phyloP scores from a whole-genome alignment of 345 rosid species.

The Capsella bursapastoris region DNA sequence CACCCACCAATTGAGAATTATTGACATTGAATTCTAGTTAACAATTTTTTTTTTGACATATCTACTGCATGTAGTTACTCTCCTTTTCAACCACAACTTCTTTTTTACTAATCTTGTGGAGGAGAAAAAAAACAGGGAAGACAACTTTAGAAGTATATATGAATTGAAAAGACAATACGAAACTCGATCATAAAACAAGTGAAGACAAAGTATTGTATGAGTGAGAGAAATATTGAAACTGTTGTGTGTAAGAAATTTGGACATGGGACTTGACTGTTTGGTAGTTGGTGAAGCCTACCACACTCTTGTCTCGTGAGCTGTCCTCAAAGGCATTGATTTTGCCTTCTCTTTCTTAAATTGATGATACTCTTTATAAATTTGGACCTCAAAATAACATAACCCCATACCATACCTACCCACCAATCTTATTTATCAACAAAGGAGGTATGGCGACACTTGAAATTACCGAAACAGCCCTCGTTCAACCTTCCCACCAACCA shows the following conservation, averaged over 20 bases:
- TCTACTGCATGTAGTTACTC: neutral
- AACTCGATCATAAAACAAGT: neutral
- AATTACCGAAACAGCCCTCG: constrained; percentile 51
- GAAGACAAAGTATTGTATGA: neutral
- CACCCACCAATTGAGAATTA: neutral
- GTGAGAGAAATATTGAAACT: neutral
- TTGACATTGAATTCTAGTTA: neutral
- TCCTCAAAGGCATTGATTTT: constrained; percentile 33
- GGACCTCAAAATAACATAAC: constrained; percentile 19
- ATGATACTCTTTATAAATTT: constrained; percentile 3
- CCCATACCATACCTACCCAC: constrained; percentile 1
- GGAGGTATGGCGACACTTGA: constrained; percentile 45
- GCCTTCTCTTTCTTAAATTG: neutral
- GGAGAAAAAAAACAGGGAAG: constrained; percentile 7
- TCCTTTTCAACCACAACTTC: constrained; percentile 2
- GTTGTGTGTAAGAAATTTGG: constrained; percentile 19
- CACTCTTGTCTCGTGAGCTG: constrained; percentile 2
- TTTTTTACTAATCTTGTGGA: constrained; percentile 6
- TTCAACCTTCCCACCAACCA: constrained; percentile 59
- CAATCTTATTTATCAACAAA: no score
- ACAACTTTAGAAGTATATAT: neutral
- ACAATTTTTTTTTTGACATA: neutral
- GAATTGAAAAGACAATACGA: neutral
- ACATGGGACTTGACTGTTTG: constrained; percentile 35
- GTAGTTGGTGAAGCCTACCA: constrained; percentile 27